A percentile compares a stretch with the other conserved stretches of the same genome.
These are phyloP conservation scores for Ascocoryne sarcoides DNA, from an alignment of 2,329 filamentous ascomycete genomes.

Conservation along the genomic window DNA sequence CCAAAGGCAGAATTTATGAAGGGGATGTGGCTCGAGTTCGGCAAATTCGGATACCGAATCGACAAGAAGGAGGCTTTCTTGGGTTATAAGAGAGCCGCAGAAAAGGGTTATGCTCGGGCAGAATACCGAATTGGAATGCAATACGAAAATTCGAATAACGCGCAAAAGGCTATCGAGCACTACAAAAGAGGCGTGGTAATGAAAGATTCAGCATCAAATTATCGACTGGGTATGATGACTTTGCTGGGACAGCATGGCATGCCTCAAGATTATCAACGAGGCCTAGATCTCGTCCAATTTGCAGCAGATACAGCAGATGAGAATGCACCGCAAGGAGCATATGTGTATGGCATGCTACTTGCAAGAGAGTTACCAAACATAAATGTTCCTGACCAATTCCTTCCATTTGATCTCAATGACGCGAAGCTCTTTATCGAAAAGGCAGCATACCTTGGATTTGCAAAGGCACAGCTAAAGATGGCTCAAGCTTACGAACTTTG, in stretches of 20 bases:
- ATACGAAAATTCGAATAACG: slow-evolving; percentile 90
- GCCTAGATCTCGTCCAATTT: slow-evolving; percentile 72
- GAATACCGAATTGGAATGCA: slow-evolving; percentile 99
- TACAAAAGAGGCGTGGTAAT: slow-evolving; percentile 74
- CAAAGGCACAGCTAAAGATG: slow-evolving; percentile 96
- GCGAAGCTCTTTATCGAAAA: slow-evolving; percentile 91
- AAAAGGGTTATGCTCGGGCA: slow-evolving; percentile 76
- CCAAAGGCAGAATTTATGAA: slow-evolving; percentile 91
- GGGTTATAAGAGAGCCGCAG: slow-evolving; percentile 77
- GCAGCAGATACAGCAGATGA: slow-evolving; percentile 87
- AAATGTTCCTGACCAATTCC: slow-evolving; percentile 59
- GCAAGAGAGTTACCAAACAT: slow-evolving; percentile 89
- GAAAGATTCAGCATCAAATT: slow-evolving; percentile 77
- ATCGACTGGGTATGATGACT: slow-evolving; percentile 95
- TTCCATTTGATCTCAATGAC: slow-evolving; percentile 62
- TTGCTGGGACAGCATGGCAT: slow-evolving; percentile 90
- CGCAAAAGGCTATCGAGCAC: slow-evolving; percentile 81
- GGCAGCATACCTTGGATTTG: slow-evolving; percentile 89
- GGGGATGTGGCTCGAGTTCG: slow-evolving; percentile 97
- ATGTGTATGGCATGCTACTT: slow-evolving; percentile 91
- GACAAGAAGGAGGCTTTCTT: slow-evolving; percentile 93
- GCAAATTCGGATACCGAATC: slow-evolving; percentile 80
- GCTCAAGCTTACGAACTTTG: slow-evolving; percentile 92
- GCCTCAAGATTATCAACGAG: slow-evolving; percentile 67
- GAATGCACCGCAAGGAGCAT: slow-evolving; percentile 93